These are phyloP conservation scores for Backusella morwellensis DNA, from an alignment of 192 early-diverging fungal genomes.

Conservation along the genomic window DNA sequence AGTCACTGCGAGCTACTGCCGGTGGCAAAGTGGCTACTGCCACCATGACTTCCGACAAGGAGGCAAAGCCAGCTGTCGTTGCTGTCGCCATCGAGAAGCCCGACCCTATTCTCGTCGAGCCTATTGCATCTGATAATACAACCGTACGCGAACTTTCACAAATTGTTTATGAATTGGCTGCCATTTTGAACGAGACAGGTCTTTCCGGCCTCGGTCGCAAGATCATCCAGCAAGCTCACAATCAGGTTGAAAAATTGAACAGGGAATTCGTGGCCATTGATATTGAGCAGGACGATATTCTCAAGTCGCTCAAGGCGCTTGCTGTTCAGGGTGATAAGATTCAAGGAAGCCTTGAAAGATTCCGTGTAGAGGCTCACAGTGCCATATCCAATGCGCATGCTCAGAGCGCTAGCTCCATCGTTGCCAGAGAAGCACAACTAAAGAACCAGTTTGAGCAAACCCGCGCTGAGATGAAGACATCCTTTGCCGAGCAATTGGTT, in stretches of 20 bases:
- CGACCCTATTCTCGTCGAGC: constrained; percentile 27
- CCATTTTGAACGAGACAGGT: constrained; percentile 34
- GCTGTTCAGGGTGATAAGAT: constrained; percentile 45
- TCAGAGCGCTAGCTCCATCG: constrained; percentile 44
- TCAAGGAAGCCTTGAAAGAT: constrained; percentile 57
- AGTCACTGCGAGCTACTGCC: not conserved
- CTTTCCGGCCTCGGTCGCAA: constrained; percentile 53
- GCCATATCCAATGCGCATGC: constrained; percentile 46
- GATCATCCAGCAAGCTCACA: constrained; percentile 58
- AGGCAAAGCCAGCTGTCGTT: not conserved
- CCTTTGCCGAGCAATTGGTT: constrained; percentile 32
- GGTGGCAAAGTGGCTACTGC: not conserved
- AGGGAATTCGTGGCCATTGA: constrained; percentile 50
- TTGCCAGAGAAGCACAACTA: constrained; percentile 47
- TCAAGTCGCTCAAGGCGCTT: constrained; percentile 30
- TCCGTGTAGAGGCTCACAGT: constrained; percentile 54
- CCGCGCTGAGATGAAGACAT: constrained; percentile 12
- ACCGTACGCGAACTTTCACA: constrained; percentile 33
- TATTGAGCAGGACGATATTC: constrained; percentile 34
- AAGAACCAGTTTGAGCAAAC: constrained; percentile 37
- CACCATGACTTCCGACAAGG: constrained; percentile 9
- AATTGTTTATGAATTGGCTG: constrained; percentile 34
- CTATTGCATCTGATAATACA: constrained; percentile 34
- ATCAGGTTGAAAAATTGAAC: constrained; percentile 45
- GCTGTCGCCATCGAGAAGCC: constrained; percentile 10